A percentile compares a stretch with the other conserved stretches of the same genome.
Conservation (phyloP, 139 green algal genomes). For the Picochlorum sp. region DNA sequence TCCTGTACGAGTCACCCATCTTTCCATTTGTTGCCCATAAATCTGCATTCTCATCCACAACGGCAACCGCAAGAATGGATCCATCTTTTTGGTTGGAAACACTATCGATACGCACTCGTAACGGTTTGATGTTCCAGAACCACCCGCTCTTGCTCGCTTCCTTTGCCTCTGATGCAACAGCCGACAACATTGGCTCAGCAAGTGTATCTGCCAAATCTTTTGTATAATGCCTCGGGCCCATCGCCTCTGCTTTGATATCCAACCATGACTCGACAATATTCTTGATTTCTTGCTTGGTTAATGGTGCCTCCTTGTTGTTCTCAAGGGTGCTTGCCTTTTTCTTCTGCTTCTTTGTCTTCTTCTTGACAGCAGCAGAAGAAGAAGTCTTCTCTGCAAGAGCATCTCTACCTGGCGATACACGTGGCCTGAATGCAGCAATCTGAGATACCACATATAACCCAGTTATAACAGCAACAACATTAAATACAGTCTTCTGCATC, state of each 20-base stretch:
- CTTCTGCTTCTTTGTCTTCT: neutral
- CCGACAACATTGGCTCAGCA: constrained; percentile 44
- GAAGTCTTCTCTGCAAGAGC: too few relatives aligned
- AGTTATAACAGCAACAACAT: neutral
- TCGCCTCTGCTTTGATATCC: constrained; percentile 47
- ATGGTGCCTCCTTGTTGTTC: neutral
- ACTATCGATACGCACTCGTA: constrained; percentile 8
- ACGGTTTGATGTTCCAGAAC: constrained; percentile 46
- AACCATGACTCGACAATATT: constrained; percentile 20
- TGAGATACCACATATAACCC: neutral
- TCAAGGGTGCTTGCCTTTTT: neutral
- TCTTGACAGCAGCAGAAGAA: neutral
- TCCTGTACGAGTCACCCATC: constrained; percentile 25
- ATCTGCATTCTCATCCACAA: constrained; percentile 24
- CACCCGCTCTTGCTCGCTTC: constrained; percentile 42
- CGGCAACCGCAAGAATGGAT: constrained; percentile 12
- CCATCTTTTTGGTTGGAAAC: constrained; percentile 4
- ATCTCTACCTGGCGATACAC: too few relatives aligned
- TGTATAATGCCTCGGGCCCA: constrained; percentile 40
- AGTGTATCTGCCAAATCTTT: constrained; percentile 34
- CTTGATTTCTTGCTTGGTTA: constrained; percentile 5
- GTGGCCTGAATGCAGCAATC: constrained; percentile 1
- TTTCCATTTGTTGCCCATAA: constrained; percentile 24
- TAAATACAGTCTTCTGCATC: neutral
- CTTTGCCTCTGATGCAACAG: constrained; percentile 34